These are phyloP conservation scores for Diplosphaera chodatii DNA, from an alignment of 139 green algal genomes.

Conservation along the genomic window DNA sequence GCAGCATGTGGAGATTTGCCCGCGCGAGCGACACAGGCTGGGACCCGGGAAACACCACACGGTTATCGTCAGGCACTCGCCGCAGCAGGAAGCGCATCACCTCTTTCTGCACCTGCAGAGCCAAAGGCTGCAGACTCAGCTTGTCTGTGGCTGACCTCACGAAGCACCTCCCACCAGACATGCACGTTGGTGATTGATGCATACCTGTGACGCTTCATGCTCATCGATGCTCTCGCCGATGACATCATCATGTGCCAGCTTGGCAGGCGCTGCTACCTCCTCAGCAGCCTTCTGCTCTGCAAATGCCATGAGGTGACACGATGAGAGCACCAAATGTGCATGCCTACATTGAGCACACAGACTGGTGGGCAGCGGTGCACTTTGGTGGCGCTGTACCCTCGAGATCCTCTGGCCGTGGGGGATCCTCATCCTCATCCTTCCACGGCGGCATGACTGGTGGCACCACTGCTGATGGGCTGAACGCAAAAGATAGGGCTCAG, in stretches of 20 bases:
- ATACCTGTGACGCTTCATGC: constrained; percentile 49
- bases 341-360: too few species aligned
- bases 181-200: too few species aligned
- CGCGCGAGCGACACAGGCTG: constrained; percentile 87
- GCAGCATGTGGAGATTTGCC: constrained; percentile 63
- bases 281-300: background rate
- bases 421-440: constrained; percentile 20
- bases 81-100: constrained; percentile 23
- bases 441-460: background rate
- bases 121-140: too few species aligned
- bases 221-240: constrained; percentile 70
- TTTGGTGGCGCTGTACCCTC: too few species aligned
- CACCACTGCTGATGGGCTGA: background rate
- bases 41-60: constrained; percentile 71
- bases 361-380: too few species aligned
- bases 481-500: too few species aligned
- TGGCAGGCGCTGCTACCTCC: background rate
- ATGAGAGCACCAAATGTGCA: too few species aligned
- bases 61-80: background rate
- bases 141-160: too few species aligned
- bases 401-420: background rate
- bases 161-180: too few species aligned
- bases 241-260: constrained; percentile 76
- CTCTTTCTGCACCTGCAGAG: constrained; percentile 8
- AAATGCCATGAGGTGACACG: too few species aligned